These are phyloP conservation scores for Trichoderma erinaceum DNA, from an alignment of 495 filamentous ascomycete genomes.

Conservation along the genomic window DNA sequence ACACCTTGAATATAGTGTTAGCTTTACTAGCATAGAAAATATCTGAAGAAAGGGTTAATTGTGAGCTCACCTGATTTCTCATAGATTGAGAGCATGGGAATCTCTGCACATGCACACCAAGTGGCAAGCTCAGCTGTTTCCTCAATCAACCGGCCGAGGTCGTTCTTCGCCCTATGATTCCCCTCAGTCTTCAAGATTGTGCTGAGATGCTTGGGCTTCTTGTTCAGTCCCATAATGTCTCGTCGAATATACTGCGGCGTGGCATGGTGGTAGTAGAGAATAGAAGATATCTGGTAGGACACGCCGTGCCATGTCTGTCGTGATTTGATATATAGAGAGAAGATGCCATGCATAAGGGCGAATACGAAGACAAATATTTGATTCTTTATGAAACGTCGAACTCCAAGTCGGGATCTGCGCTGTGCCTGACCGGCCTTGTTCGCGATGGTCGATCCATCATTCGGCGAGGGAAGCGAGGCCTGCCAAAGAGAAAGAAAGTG, in stretches of 20 bases:
- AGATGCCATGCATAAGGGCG: slow-evolving; percentile 68
- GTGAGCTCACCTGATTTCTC: slow-evolving; percentile 70
- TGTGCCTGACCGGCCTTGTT: slow-evolving; percentile 21
- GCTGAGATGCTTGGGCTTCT: slow-evolving; percentile 78
- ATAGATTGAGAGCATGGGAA: slow-evolving; percentile 79
- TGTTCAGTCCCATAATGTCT: slow-evolving; percentile 69
- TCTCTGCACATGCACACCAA: slow-evolving; percentile 85
- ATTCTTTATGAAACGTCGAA: slow-evolving; percentile 61
- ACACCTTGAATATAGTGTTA: slow-evolving; percentile 49
- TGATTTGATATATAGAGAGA: slow-evolving; percentile 77
- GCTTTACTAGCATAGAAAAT: neutral
- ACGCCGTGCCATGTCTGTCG: slow-evolving; percentile 73
- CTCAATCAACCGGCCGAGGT: slow-evolving; percentile 73
- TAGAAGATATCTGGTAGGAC: slow-evolving; percentile 63
- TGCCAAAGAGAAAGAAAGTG: neutral
- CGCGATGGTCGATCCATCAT: neutral
- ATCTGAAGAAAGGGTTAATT: neutral
- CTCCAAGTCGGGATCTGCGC: slow-evolving; percentile 40
- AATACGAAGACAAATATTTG: slow-evolving; percentile 66
- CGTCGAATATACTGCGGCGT: slow-evolving; percentile 84
- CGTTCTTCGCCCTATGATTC: slow-evolving; percentile 57
- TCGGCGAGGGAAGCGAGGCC: slow-evolving; percentile 11
- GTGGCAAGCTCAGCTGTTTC: slow-evolving; percentile 85
- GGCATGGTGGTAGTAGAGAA: slow-evolving; percentile 87
- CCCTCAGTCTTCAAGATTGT: slow-evolving; percentile 73